phyloP scores from a whole-genome alignment of 805 yeast species.

The Kluyveromyces aestuarii region DNA sequence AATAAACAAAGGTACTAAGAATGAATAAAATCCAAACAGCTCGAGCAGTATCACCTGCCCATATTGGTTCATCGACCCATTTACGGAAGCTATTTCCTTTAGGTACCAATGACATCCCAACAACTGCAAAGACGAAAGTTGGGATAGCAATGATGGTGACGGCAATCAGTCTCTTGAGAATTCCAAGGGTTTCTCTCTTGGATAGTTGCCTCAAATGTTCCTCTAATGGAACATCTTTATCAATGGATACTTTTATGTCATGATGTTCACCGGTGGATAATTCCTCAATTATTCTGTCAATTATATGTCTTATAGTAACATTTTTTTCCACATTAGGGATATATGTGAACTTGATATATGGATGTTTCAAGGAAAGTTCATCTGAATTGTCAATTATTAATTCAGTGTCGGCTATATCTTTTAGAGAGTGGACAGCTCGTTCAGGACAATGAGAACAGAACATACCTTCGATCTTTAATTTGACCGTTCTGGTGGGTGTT shows the following conservation, averaged over 20 bases:
- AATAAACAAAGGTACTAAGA: constrained; percentile 63
- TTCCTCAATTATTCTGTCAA: constrained; percentile 39
- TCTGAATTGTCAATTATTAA: constrained; percentile 47
- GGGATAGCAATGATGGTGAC: constrained; percentile 53
- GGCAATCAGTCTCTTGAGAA: constrained; percentile 38
- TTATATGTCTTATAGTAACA: constrained; percentile 47
- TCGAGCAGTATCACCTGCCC: constrained; percentile 54
- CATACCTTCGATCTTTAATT: constrained; percentile 34
- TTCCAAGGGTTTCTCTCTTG: constrained; percentile 36
- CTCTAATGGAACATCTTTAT: constrained; percentile 49
- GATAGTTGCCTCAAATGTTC: constrained; percentile 50
- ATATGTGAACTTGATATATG: constrained; percentile 56
- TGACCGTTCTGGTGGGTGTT: constrained; percentile 45
- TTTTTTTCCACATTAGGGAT: constrained; percentile 35
- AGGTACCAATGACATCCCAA: constrained; percentile 56
- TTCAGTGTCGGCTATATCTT: constrained; percentile 43
- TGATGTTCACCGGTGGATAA: constrained; percentile 22
- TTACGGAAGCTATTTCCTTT: constrained; percentile 32
- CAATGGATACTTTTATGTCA: constrained; percentile 43
- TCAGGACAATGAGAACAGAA: constrained; percentile 64
- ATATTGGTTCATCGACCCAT: constrained; percentile 53
- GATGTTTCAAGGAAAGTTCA: constrained; percentile 37
- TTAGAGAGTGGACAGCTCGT: constrained; percentile 39
- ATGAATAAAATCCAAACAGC: constrained; percentile 58
- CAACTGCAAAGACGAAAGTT: constrained; percentile 58